Base-by-base conservation (phyloP, 2,329 filamentous ascomycete species). In the Xylariales sp. region DNA sequence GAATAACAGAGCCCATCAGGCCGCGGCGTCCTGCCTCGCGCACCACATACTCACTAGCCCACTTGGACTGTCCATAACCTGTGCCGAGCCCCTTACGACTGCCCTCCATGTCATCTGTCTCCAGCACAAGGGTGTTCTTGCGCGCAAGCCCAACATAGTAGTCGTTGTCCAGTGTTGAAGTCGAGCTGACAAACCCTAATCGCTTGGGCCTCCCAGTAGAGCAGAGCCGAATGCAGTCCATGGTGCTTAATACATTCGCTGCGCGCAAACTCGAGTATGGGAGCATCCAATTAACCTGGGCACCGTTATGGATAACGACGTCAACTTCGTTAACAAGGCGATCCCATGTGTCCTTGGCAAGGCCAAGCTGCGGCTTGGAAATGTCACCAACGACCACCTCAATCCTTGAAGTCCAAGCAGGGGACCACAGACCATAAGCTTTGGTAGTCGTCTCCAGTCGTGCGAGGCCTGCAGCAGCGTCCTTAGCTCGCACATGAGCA, bases 21-120 rank as follows among this genome's bases (percentile, higher is more conserved):
- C 91, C 90, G 40, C 87, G 76, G 40, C 69, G 70, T 34, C 89
- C 88, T 18, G 91, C 90, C 58, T 88, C 85, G 17, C 86, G 76
- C 16, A 89, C 77, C 33, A 96, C 71, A 34, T 77, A 65, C 51
- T 82, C 76, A 6, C 68, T 66, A 25, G 70, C 62, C 89, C 89
- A 96, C 66, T 97, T 96, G 47, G 78, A 81, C 60, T 96, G 90
- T 3, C 91, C 90, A 53, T 96, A 96, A 5, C 91, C 90, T 1
- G 87, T 95, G 27, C 80, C 81, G 2, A 96, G 78, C 21, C 87
- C 87, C 37, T 70, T 80, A 27, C 80, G 74, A 53, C 86, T 90
- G 37, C 89, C 88, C 48, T 78, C 69, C 44, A 96, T 71, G 47
- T 91, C 81, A 56, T 96, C 90, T 0, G 71, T 72, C 59, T 96